Conservation (phyloP, 305 asterid genomes). For the Fraxinus platypoda region DNA sequence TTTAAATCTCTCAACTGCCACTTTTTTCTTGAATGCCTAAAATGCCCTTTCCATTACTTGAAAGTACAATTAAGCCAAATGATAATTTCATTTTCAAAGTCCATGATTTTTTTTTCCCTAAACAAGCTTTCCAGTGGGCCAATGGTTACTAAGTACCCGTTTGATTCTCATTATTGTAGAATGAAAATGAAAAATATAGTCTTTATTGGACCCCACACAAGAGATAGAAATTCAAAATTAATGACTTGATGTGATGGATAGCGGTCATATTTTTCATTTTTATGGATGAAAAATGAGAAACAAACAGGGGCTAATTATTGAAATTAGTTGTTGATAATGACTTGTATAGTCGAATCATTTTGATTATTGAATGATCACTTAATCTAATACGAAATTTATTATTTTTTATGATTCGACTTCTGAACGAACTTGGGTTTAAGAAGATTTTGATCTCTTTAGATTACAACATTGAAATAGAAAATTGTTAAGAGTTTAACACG, state of each 20-base stretch:
- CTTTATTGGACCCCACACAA: too few relatives aligned
- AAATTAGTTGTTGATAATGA: not conserved
- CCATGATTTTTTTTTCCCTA: not conserved
- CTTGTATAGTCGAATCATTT: not conserved
- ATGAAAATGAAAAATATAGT: too few relatives aligned
- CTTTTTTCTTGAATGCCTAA: not conserved
- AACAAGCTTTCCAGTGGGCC: not conserved
- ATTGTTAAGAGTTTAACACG: not conserved
- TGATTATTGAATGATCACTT: not conserved
- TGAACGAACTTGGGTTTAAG: not conserved
- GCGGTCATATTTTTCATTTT: too few relatives aligned
- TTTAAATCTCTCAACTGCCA: not conserved
- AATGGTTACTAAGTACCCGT: too few relatives aligned
- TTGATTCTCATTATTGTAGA: too few relatives aligned
- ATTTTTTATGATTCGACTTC: not conserved
- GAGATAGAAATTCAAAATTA: too few relatives aligned
- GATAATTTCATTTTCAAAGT: not conserved
- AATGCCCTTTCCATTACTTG: constrained; percentile 12
- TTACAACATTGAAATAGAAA: not conserved
- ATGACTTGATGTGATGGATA: too few relatives aligned
- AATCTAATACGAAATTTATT: too few relatives aligned
- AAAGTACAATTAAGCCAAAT: not conserved
- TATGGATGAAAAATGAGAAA: too few relatives aligned
- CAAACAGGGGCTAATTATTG: too few relatives aligned
- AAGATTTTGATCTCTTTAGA: too few relatives aligned